Conservation (phyloP, 1,284 basidiomycete species). For the Schizophyllum commune region DNA sequence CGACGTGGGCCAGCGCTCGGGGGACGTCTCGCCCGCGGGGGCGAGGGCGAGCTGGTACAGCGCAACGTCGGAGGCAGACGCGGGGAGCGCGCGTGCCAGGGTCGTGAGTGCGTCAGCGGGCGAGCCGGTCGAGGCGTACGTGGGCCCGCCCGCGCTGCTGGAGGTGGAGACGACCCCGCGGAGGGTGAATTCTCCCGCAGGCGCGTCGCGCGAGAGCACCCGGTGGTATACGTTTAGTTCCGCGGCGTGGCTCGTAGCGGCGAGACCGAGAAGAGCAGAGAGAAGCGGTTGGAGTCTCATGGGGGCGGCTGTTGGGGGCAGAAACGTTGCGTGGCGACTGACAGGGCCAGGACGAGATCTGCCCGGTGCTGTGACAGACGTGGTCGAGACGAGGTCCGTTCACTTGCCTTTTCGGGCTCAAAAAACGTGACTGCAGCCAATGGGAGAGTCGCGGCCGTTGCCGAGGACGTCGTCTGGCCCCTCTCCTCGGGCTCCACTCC, state of each 20-base stretch:
- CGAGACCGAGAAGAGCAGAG: not conserved
- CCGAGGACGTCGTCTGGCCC: not conserved
- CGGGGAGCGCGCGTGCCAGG: slow-evolving; percentile 31
- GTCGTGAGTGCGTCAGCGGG: slow-evolving; percentile 34
- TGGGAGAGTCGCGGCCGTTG: not conserved
- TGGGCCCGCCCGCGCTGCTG: not conserved
- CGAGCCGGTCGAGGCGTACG: slow-evolving; percentile 22
- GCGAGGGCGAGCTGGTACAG: slow-evolving; percentile 74
- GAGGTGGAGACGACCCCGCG: not conserved
- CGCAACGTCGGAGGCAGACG: slow-evolving; percentile 27
- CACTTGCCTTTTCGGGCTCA: not conserved
- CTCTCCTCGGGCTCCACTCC: no score
- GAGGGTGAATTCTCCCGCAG: not conserved
- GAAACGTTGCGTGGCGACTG: not conserved
- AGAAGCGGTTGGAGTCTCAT: not conserved
- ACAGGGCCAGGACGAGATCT: not conserved
- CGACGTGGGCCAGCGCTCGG: slow-evolving; percentile 53
- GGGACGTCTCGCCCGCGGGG: slow-evolving; percentile 35
- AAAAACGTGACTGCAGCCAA: not conserved
- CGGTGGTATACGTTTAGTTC: not conserved
- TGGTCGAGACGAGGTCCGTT: not conserved
- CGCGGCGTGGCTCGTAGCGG: no score
- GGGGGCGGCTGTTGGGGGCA: not conserved
- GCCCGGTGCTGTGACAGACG: not conserved
- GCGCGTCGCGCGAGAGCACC: not conserved